Conservation (phyloP, 352 stramenopile genomes). For the Pythium phragmitis region DNA sequence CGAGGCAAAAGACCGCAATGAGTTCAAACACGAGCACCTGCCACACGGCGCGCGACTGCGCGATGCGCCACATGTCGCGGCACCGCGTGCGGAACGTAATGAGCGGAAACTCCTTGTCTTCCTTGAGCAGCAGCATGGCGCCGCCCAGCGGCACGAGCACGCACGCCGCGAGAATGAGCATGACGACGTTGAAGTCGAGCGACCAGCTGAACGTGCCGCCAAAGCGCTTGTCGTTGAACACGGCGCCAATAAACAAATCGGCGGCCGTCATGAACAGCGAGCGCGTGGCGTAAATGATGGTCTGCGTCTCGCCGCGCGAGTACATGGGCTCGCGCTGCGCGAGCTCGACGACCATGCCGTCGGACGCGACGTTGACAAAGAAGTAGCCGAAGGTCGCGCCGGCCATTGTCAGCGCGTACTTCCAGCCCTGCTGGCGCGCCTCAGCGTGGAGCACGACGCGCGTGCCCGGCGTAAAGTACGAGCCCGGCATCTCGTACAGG, state of each 20-base stretch:
- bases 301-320: conserved; percentile 56
- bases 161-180: conserved; percentile 35
- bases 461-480: conserved; percentile 26
- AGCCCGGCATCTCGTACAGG: conserved; percentile 21
- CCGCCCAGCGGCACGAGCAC: conserved; percentile 43
- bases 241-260: conserved; percentile 49
- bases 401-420: conserved; percentile 71
- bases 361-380: conserved; percentile 80
- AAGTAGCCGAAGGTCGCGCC: conserved; percentile 85
- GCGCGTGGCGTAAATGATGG: conserved; percentile 43
- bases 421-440: conserved; percentile 37
- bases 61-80: conserved; percentile 56
- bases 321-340: conserved; percentile 59
- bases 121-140: conserved; percentile 52
- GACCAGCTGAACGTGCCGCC: conserved; percentile 47
- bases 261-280: conserved; percentile 47
- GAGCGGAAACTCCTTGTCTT: conserved; percentile 37
- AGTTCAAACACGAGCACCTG: conserved; percentile 73
- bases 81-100: conserved; percentile 34
- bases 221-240: conserved; percentile 42
- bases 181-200: conserved; percentile 42
- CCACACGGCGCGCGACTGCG: conserved; percentile 71
- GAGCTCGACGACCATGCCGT: conserved; percentile 78
- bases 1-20: conserved; percentile 52
- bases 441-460: conserved; percentile 24